These are phyloP conservation scores for Macaranga tanarius DNA, from an alignment of 441 rosid species.

Conservation along the genomic window DNA sequence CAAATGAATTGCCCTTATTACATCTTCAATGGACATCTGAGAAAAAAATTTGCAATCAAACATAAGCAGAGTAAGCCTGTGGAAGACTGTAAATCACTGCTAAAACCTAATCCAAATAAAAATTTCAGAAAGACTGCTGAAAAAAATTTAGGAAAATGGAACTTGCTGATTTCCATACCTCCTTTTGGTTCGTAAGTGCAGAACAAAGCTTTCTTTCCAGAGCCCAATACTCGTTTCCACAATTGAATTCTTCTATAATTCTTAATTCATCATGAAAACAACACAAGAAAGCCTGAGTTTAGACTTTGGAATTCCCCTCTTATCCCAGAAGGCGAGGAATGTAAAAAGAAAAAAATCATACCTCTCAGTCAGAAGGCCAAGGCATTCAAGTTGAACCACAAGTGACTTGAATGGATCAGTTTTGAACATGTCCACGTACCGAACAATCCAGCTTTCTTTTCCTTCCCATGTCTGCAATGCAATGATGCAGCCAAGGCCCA, in stretches of 20 bases:
- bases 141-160: conserved; percentile 1
- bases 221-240: conserved; percentile 83
- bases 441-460: conserved; percentile 30
- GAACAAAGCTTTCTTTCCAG: conserved; percentile 83
- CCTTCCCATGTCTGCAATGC: conserved; percentile 36
- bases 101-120: not conserved
- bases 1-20: conserved; percentile 68
- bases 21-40: conserved; percentile 62
- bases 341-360: conserved; percentile 18
- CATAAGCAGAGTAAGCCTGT: not conserved
- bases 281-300: conserved; percentile 10
- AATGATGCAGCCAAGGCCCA: conserved; percentile 21
- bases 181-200: conserved; percentile 46
- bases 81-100: conserved; percentile 5
- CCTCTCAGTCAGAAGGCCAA: conserved; percentile 67
- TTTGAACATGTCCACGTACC: conserved; percentile 35
- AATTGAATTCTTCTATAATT: conserved; percentile 59
- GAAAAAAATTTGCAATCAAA: conserved; percentile 16
- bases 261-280: conserved; percentile 36
- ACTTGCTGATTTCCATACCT: conserved; percentile 37
- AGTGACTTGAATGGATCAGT: conserved; percentile 60
- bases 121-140: not conserved
- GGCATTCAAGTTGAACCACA: conserved; percentile 47
- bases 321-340: conserved; percentile 6
- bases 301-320: not conserved